These are phyloP conservation scores for Eleusine indica DNA, from an alignment of 176 grass and related monocot genomes.

Conservation along the genomic window DNA sequence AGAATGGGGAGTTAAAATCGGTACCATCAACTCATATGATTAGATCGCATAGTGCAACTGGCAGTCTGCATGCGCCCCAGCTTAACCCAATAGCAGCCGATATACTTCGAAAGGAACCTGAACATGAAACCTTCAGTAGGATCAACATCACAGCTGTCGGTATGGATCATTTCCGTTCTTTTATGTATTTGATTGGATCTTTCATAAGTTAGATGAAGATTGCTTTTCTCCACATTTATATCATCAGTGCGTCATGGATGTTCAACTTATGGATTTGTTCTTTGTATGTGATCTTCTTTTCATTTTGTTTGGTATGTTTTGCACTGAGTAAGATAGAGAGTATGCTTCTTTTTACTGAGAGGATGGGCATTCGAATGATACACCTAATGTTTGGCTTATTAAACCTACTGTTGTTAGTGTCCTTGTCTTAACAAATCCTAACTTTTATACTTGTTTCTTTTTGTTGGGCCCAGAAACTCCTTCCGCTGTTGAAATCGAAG, in stretches of 20 bases:
- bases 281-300: neutral
- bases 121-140: conserved; percentile 83
- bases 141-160: conserved; percentile 81
- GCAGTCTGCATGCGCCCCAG: conserved; percentile 74
- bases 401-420: neutral
- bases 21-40: conserved; percentile 78
- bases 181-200: conserved; percentile 12
- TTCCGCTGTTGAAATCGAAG: conserved; percentile 80
- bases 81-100: conserved; percentile 91
- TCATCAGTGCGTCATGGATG: neutral
- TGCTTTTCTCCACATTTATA: neutral
- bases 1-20: conserved; percentile 57
- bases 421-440: neutral
- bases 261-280: conserved; percentile 7
- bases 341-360: neutral
- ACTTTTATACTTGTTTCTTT: neutral
- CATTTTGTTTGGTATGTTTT: neutral
- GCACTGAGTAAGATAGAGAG: neutral
- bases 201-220: neutral
- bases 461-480: conserved; percentile 58
- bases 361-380: neutral
- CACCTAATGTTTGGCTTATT: neutral
- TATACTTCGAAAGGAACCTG: conserved; percentile 90
- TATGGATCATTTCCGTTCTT: conserved; percentile 42
- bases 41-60: conserved; percentile 83